Evolutionary conservation across 2,329 filamentous ascomycete species (phyloP).

Genomic region (Fusarium sp.): DNA sequence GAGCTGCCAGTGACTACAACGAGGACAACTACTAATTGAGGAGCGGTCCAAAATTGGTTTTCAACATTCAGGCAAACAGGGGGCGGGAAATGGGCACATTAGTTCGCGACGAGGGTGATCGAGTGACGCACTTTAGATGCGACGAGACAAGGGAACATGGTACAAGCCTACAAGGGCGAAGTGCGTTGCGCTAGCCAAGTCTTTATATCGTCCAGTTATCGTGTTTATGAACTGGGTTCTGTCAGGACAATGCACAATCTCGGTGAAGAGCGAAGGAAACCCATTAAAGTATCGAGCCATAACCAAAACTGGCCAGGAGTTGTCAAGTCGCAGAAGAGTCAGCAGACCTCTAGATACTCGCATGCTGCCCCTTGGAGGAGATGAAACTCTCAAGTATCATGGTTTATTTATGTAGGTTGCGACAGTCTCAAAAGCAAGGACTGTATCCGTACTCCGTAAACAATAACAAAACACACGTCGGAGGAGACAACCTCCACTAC

Average conservation of each 20-base stretch:
- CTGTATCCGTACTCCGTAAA: background rate
- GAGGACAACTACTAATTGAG: slow-evolving; percentile 11
- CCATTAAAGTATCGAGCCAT: background rate
- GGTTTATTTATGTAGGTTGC: slow-evolving; percentile 1
- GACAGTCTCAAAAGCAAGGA: slow-evolving; percentile 9
- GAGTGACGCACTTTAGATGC: slow-evolving; percentile 43
- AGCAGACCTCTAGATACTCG: too few relatives aligned
- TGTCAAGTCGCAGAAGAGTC: background rate
- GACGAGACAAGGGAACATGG: slow-evolving; percentile 25
- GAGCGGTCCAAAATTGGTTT: background rate
- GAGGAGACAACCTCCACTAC: slow-evolving; percentile 22
- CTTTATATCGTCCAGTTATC: slow-evolving; percentile 29
- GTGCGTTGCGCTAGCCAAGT: slow-evolving; percentile 21
- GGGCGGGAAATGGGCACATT: slow-evolving; percentile 28
- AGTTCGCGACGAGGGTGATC: slow-evolving; percentile 28
- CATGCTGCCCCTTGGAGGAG: background rate
- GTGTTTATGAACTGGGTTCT: slow-evolving; percentile 10
- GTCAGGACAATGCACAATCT: background rate
- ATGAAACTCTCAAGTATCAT: slow-evolving; percentile 29
- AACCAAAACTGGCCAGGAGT: background rate
- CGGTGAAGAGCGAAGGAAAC: slow-evolving; percentile 17
- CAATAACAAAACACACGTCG: background rate
- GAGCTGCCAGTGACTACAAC: slow-evolving; percentile 10
- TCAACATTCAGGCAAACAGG: slow-evolving; percentile 10
- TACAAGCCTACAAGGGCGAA: slow-evolving; percentile 13